Conservation (phyloP, 1,284 basidiomycete genomes). For the Puccinia brachypodii region DNA sequence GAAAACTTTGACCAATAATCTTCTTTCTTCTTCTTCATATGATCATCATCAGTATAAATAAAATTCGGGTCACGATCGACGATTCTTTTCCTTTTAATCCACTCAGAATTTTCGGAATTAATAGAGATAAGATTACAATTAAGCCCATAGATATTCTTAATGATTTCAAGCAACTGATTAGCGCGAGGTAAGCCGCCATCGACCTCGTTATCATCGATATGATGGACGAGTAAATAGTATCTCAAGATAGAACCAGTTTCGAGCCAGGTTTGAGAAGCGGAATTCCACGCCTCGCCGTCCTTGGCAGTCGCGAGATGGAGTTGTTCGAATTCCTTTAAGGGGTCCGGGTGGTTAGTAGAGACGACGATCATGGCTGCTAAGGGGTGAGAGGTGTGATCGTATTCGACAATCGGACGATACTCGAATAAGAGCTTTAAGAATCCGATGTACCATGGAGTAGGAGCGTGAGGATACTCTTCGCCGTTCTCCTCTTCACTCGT, state of each 20-base stretch:
- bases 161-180: slow-evolving; percentile 53
- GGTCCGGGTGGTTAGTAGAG: slow-evolving; percentile 54
- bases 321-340: slow-evolving; percentile 53
- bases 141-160: slow-evolving; percentile 55
- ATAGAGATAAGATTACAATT: slow-evolving; percentile 55
- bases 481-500: neutral
- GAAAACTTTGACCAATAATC: slow-evolving; percentile 10
- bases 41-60: slow-evolving; percentile 30
- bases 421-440: slow-evolving; percentile 35
- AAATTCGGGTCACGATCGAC: slow-evolving; percentile 47
- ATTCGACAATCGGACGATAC: neutral
- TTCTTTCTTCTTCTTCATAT: neutral
- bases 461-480: slow-evolving; percentile 23
- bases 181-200: slow-evolving; percentile 49
- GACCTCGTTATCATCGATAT: slow-evolving; percentile 32
- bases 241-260: slow-evolving; percentile 52
- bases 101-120: slow-evolving; percentile 52
- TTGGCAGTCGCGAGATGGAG: slow-evolving; percentile 52
- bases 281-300: slow-evolving; percentile 41
- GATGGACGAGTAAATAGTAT: slow-evolving; percentile 55
- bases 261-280: slow-evolving; percentile 50
- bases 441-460: slow-evolving; percentile 50
- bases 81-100: slow-evolving; percentile 38
- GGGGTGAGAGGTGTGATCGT: slow-evolving; percentile 22
- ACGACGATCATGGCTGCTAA: slow-evolving; percentile 53